Evolutionary conservation across 306 rosid genomes (phyloP).

Genomic region (Oemleria cerasiformis): DNA sequence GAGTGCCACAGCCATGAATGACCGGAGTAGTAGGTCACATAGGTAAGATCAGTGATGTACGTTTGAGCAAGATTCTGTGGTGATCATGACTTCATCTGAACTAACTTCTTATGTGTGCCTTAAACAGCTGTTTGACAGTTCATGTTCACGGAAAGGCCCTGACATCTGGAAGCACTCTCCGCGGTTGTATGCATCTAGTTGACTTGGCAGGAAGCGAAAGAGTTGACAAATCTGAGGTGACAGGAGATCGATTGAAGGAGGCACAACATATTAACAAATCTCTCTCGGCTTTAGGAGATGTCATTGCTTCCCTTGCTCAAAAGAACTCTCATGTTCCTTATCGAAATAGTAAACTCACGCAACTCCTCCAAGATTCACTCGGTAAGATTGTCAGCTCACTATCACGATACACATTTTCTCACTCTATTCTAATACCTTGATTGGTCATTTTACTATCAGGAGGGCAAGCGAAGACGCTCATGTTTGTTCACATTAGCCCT

Average conservation of each 20-base stretch:
- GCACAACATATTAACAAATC: conserved; percentile 97
- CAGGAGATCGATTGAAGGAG: conserved; percentile 93
- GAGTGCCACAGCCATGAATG: conserved; percentile 86
- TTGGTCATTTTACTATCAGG: conserved; percentile 38
- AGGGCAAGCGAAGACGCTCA: conserved; percentile 90
- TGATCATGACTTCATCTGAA: neutral
- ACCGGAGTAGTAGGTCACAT: conserved; percentile 90
- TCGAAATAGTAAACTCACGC: conserved; percentile 94
- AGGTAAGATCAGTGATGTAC: conserved; percentile 40
- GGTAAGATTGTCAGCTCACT: conserved; percentile 41
- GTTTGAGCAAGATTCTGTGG: neutral
- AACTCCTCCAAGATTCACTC: conserved; percentile 91
- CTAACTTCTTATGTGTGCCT: neutral
- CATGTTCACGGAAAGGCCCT: conserved; percentile 90
- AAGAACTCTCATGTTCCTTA: conserved; percentile 93
- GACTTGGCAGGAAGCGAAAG: conserved; percentile 99
- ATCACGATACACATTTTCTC: neutral
- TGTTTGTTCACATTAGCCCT: conserved; percentile 94
- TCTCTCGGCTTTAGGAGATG: conserved; percentile 96
- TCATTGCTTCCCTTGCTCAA: conserved; percentile 80
- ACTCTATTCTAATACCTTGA: conserved; percentile 12
- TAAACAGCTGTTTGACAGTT: conserved; percentile 86
- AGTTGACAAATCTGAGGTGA: conserved; percentile 89
- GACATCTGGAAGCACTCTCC: conserved; percentile 59
- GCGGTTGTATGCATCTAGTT: conserved; percentile 91